These are phyloP conservation scores for Sporothrix pseudoabietina DNA, from an alignment of 2,329 filamentous ascomycete species.

Conservation along the genomic window DNA sequence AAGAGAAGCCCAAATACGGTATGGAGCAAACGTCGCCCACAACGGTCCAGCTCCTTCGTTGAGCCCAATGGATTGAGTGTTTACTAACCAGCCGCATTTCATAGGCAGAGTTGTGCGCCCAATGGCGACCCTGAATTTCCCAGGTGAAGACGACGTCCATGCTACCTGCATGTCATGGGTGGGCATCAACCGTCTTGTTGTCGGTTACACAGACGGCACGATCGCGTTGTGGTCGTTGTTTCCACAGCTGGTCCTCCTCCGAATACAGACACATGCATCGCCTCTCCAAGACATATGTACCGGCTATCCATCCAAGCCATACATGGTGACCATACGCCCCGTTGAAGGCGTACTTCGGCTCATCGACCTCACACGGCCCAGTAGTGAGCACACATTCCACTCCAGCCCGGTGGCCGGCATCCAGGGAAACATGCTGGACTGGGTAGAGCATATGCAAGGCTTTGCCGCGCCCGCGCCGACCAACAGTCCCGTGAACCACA, in stretches of 20 bases:
- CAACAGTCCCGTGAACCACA: slow-evolving; percentile 55
- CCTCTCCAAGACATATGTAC: slow-evolving; percentile 58
- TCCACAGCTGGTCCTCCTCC: slow-evolving; percentile 52
- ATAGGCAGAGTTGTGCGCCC: slow-evolving; percentile 51
- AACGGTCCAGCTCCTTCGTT: neutral
- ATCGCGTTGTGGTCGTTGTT: slow-evolving; percentile 59
- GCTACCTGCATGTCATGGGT: slow-evolving; percentile 59
- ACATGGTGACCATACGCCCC: slow-evolving; percentile 57
- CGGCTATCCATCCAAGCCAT: slow-evolving; percentile 59
- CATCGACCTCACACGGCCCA: slow-evolving; percentile 56
- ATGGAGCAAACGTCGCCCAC: slow-evolving; percentile 34
- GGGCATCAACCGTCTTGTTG: slow-evolving; percentile 56
- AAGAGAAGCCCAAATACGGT: slow-evolving; percentile 45
- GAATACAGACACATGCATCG: slow-evolving; percentile 57
- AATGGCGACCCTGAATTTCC: slow-evolving; percentile 49
- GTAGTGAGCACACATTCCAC: slow-evolving; percentile 56
- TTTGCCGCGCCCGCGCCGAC: slow-evolving; percentile 58
- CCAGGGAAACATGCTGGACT: slow-evolving; percentile 56
- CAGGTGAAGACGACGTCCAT: slow-evolving; percentile 51
- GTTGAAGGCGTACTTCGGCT: slow-evolving; percentile 57
- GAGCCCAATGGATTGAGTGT: neutral
- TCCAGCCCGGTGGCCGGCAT: slow-evolving; percentile 54
- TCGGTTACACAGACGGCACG: slow-evolving; percentile 60
- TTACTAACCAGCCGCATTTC: neutral
- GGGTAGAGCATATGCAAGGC: slow-evolving; percentile 58